Base-by-base conservation (phyloP, 495 filamentous ascomycete genomes). In the Platismatia glauca region DNA sequence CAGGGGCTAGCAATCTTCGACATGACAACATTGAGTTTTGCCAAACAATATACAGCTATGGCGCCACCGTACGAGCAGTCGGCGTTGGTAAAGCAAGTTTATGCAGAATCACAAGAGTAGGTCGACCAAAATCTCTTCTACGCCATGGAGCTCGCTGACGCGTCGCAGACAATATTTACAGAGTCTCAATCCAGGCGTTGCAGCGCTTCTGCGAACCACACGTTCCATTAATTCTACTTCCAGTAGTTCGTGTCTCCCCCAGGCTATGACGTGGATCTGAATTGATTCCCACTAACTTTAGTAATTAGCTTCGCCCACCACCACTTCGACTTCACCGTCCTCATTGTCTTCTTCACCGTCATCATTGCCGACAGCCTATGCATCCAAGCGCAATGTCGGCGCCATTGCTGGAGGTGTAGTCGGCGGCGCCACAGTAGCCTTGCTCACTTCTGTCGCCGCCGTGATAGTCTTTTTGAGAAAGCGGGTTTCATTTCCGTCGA, bases 1-100 rank as follows among this genome's bases (percentile, higher is more conserved):
- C 59, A 64, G 22, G 67, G 67, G 6, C n/a, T 69, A 15, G 65
- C 29, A 8, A 59, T 69, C 35, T 69, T 69, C 33, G 67, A 69
- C 18, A 15, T 65, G 59, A 46, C 59, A 16, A 39, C n/a, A 15
- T 24, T 65, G 22, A 12, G 8, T 0, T 65, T 61, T 50, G 56
- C 38, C 22, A 48, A 34, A n/a, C 53, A 62, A 13, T 65, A 65
- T n/a, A 48, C 22, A 5, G 64, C 64, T 4, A 12, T 13, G 12
- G 59, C 64, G 8, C 41, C 34, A 39, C 22, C 59, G 4, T 65
- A 65, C 34, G 44, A 39, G 44, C 62, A 59, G 13, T 48, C 57
- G 13, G 46, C 38, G 0, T 3, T 9, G 31, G 43, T 64, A 13
- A 59, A 59, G 24, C 31, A 59, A 15, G 52, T 59, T 35, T 64